A percentile compares a stretch with the other conserved stretches of the same genome.
Evolutionary conservation across 768 basidiomycete species (phyloP).

Genomic region (Gloeopeniophorella convolvens): DNA sequence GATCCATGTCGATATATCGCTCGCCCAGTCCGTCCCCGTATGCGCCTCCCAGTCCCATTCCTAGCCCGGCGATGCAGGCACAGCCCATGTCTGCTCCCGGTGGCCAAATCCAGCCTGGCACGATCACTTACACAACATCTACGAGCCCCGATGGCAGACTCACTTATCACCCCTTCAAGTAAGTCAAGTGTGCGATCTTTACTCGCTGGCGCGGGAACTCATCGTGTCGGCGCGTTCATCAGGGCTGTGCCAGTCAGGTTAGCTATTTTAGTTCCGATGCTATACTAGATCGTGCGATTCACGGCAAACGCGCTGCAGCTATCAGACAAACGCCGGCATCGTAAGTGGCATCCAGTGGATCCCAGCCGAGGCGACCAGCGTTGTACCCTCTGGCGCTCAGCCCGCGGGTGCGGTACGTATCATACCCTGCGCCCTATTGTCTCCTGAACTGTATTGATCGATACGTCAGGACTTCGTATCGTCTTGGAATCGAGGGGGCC

Average conservation of each 20-base stretch:
- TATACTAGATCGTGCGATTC: neutral
- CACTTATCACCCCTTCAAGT: conserved; percentile 73
- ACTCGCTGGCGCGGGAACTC: conserved; percentile 17
- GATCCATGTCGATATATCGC: conserved; percentile 19
- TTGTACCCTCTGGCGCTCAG: conserved; percentile 52
- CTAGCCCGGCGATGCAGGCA: conserved; percentile 1
- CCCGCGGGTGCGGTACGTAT: conserved; percentile 49
- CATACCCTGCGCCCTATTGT: conserved; percentile 5
- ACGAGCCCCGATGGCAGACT: conserved; percentile 53
- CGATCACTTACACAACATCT: conserved; percentile 67
- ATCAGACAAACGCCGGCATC: conserved; percentile 62
- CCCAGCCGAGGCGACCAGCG: conserved; percentile 60
- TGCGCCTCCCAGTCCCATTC: conserved; percentile 17
- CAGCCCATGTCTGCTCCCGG: conserved; percentile 22
- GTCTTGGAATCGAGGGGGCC: conserved; percentile 43
- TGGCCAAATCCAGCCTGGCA: conserved; percentile 53
- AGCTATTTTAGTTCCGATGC: conserved; percentile 18
- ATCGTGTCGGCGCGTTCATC: conserved; percentile 18
- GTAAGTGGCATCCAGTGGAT: conserved; percentile 62
- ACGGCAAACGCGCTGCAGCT: conserved; percentile 36
- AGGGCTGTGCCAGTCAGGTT: conserved; percentile 76
- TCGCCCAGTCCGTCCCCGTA: conserved; percentile 10
- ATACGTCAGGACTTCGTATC: conserved; percentile 48
- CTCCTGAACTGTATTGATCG: conserved; percentile 1
- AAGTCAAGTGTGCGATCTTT: conserved; percentile 1